These are phyloP conservation scores for Globisporangium ultimum DNA, from an alignment of 352 stramenopile genomes.

Conservation along the genomic window DNA sequence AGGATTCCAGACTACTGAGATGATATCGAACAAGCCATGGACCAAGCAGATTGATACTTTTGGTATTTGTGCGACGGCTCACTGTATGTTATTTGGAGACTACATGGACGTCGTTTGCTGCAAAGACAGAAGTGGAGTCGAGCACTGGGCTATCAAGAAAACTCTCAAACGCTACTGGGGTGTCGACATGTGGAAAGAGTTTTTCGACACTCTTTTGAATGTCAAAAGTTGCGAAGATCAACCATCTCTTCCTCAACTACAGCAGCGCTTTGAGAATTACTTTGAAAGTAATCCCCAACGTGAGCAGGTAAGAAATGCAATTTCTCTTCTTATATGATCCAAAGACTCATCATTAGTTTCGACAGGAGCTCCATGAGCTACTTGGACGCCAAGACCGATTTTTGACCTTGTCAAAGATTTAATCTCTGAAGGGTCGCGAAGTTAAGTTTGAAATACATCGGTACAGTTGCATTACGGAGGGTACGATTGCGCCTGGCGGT, in stretches of 20 bases:
- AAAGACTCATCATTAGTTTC: conserved; percentile 4
- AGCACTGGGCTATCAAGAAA: conserved; percentile 42
- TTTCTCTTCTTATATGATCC: conserved; percentile 8
- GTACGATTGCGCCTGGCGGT: neutral
- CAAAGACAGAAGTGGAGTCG: conserved; percentile 18
- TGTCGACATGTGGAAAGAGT: conserved; percentile 57
- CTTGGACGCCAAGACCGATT: conserved; percentile 54
- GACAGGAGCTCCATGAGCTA: conserved; percentile 52
- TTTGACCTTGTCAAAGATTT: conserved; percentile 36
- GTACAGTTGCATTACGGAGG: conserved; percentile 3
- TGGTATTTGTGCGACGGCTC: conserved; percentile 63
- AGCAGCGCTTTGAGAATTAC: conserved; percentile 50
- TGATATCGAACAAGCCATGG: conserved; percentile 72
- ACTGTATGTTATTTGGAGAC: conserved; percentile 83
- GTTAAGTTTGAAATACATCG: neutral
- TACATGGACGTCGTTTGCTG: conserved; percentile 73
- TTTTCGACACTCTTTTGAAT: conserved; percentile 78
- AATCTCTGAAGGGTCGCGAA: conserved; percentile 3
- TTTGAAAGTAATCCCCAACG: conserved; percentile 38
- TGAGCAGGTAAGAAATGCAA: conserved; percentile 29
- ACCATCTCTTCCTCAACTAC: conserved; percentile 43
- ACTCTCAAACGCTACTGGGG: conserved; percentile 84
- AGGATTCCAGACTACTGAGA: conserved; percentile 84
- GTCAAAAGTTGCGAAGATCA: conserved; percentile 62
- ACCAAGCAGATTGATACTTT: conserved; percentile 86